Base-by-base conservation (phyloP, 495 filamentous ascomycete genomes). In the Parachaetomium inaequale region DNA sequence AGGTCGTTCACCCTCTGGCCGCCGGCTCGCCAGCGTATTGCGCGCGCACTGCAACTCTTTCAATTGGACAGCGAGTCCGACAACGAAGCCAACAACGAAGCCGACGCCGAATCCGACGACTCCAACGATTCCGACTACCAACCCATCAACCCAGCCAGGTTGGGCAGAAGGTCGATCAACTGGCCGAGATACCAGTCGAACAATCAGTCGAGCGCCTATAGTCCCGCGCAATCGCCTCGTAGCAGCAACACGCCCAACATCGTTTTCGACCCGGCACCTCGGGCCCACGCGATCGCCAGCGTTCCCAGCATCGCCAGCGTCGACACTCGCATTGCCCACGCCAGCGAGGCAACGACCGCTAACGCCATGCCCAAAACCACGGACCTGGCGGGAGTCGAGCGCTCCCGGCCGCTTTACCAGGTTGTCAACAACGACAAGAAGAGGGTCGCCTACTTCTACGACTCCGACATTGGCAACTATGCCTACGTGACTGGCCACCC, bases 401-500 rank as follows among this genome's bases (percentile, higher is more conserved):
- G 74, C 42, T 55, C 72, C 15, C 62, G 61, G 2, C 72, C 73
- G 5, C 69, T 77, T 19, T 73, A 73, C 55, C 32, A 65, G 21
- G 40, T 68, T 6, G 62, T 69, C 36, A 67, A 74, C 51, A 67
- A 67, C 31, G 64, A 66, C 58, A 75, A 74, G 63, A 93, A 92
- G 72, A 87, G 88, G 63, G 89, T 96, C 50, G 93, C 93, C 29
- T 96, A 97, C 77, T 97, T 97, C 79, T 97, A 97, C 83, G 93
- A 97, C 74, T 93, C 90, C 1, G 93, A 97, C 79, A 92, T 97
- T 71, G 93, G 93, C 59, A 97, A 96, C 72, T 85, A 96, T 81
- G 94, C 94, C 72, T 99, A 99, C 73, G 90, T 96, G 63, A 92
- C 94, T 21, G 94, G 94, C 28, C 94, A 99, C 79, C 94, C 94